Evolutionary conservation across 2,329 filamentous ascomycete genomes (phyloP).

Genomic region (Scolecobasidium constrictum): DNA sequence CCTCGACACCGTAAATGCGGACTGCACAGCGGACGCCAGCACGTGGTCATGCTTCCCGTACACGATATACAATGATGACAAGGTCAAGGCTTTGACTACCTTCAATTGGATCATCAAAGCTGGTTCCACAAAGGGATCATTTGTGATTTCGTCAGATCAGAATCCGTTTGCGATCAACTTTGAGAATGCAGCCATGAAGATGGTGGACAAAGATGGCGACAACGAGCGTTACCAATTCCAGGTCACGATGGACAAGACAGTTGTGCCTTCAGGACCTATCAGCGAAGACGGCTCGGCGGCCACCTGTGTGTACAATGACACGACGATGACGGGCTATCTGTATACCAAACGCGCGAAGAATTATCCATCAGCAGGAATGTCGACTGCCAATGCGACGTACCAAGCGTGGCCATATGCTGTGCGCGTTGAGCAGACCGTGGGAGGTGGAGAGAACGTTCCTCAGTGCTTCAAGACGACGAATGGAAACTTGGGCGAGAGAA

Average conservation of each 20-base stretch:
- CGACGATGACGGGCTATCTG: constrained; percentile 44
- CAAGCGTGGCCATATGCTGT: constrained; percentile 48
- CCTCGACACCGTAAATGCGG: constrained; percentile 41
- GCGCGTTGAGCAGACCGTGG: constrained; percentile 42
- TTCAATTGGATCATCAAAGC: constrained; percentile 53
- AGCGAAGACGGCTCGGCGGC: constrained; percentile 33
- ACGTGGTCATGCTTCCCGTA: constrained; percentile 56
- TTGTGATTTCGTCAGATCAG: constrained; percentile 40
- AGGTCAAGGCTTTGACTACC: constrained; percentile 32
- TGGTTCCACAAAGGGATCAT: constrained; percentile 23
- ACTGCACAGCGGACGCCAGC: constrained; percentile 46
- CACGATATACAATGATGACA: constrained; percentile 34
- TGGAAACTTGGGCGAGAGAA: constrained; percentile 15
- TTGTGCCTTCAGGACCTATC: constrained; percentile 37
- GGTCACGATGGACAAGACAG: constrained; percentile 40
- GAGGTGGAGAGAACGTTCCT: constrained; percentile 38
- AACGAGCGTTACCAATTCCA: constrained; percentile 50
- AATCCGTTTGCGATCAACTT: constrained; percentile 48
- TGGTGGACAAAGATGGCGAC: constrained; percentile 36
- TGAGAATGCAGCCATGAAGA: constrained; percentile 37
- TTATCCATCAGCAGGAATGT: constrained; percentile 23
- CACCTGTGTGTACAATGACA: constrained; percentile 48
- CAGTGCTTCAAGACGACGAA: constrained; percentile 38
- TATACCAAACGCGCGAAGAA: constrained; percentile 44
- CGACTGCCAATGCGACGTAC: constrained; percentile 22